These are phyloP conservation scores for Leccinum imitatum DNA, from an alignment of 768 basidiomycete genomes.

Conservation along the genomic window DNA sequence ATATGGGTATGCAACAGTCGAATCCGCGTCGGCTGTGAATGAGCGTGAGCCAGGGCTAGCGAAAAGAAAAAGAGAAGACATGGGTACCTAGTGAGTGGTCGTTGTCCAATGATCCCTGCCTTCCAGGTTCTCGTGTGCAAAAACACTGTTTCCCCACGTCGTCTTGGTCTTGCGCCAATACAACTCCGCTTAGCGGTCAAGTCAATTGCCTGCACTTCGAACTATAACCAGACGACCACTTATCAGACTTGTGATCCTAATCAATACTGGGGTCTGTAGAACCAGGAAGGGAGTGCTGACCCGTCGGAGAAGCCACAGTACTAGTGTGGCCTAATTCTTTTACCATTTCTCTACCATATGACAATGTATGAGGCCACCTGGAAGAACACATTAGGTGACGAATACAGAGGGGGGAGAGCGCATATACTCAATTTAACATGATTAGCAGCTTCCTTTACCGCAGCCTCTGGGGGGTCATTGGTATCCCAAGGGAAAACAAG, in stretches of 20 bases:
- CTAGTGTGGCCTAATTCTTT: slow-evolving; percentile 67
- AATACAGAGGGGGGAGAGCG: neutral
- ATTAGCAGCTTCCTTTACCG: slow-evolving; percentile 14
- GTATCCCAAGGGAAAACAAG: slow-evolving; percentile 77
- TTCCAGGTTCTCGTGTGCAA: slow-evolving; percentile 93
- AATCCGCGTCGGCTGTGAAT: slow-evolving; percentile 9
- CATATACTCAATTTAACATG: slow-evolving; percentile 20
- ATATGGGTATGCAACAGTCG: slow-evolving; percentile 72
- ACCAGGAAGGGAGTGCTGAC: slow-evolving; percentile 88
- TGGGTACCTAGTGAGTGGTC: slow-evolving; percentile 65
- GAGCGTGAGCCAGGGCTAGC: neutral
- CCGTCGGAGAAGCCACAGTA: slow-evolving; percentile 73
- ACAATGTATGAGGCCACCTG: slow-evolving; percentile 10
- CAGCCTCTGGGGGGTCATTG: slow-evolving; percentile 76
- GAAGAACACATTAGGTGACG: neutral
- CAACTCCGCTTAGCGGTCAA: slow-evolving; percentile 24
- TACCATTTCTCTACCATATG: slow-evolving; percentile 35
- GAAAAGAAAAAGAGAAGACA: neutral
- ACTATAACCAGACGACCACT: neutral
- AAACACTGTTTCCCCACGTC: slow-evolving; percentile 90
- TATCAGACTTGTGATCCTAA: slow-evolving; percentile 16
- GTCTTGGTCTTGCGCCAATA: slow-evolving; percentile 69
- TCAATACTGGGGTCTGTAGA: slow-evolving; percentile 55
- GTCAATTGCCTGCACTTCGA: neutral
- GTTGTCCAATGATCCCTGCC: slow-evolving; percentile 70